Evolutionary conservation across 352 stramenopile genomes (phyloP).

Genomic region (Pythium angustatum): DNA sequence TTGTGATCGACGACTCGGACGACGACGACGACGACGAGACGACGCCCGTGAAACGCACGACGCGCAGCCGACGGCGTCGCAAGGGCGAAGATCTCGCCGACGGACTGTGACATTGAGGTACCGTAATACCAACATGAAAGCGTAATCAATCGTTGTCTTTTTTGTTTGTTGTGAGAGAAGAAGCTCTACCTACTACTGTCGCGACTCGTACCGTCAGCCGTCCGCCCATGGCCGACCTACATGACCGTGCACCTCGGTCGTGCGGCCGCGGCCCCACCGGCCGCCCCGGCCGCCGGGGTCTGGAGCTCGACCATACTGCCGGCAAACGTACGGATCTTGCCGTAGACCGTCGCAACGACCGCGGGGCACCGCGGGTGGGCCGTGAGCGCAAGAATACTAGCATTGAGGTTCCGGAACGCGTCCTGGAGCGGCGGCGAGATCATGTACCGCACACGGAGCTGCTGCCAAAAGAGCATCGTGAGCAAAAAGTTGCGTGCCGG

Average conservation of each 20-base stretch:
- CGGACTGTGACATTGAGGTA: conserved; percentile 15
- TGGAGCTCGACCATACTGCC: conserved; percentile 67
- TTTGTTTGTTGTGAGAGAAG: too few relatives aligned
- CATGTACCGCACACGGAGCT: conserved; percentile 91
- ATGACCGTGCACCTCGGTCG: conserved; percentile 68
- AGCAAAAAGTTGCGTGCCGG: conserved; percentile 86
- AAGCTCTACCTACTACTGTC: too few relatives aligned
- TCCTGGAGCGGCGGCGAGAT: conserved; percentile 86
- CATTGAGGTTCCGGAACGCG: conserved; percentile 74
- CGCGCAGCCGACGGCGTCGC: conserved; percentile 25
- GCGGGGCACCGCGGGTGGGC: conserved; percentile 71
- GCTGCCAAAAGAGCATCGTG: conserved; percentile 88
- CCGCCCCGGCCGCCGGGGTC: conserved; percentile 40
- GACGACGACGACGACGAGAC: conserved; percentile 24
- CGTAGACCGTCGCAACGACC: conserved; percentile 53
- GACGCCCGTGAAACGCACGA: conserved; percentile 28
- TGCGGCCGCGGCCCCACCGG: conserved; percentile 29
- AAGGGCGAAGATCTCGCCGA: conserved; percentile 19
- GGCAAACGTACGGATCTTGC: conserved; percentile 69
- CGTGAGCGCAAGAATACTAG: conserved; percentile 53
- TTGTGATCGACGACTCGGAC: conserved; percentile 79
- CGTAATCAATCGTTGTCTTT: not conserved
- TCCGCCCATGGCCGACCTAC: too few relatives aligned
- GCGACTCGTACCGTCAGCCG: too few relatives aligned
- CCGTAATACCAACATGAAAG: not conserved